Evolutionary conservation across 306 rosid genomes (phyloP), one percentile per base, ranked within the genome.

Genomic region (Astragalus membranaceus): DNA sequence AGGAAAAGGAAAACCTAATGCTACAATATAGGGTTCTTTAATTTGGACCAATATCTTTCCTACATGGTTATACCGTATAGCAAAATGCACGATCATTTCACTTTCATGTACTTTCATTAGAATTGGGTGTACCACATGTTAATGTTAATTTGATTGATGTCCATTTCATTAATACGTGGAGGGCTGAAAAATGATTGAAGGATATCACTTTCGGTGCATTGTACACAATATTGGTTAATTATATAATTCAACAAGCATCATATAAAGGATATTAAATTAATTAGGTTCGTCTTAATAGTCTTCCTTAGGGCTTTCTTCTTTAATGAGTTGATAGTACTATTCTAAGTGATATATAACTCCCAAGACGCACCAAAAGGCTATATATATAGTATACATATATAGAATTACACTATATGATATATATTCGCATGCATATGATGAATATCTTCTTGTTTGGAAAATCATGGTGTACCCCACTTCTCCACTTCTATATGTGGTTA

Each of bases 401-500:
- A 15, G 70, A 78, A 68, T 57, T 78, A 63, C 69, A 11, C 35
- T 54, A 33, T 54, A 33, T 14, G 41, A 15, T 68, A 63, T 37
- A 15, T 68, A 63, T 37, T 78, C 32, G 35, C 26, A 52, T 64
- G 30, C 30, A 63, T 70, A 60, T 53, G 69, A 79, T 41, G 69
- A 50, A 79, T 46, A 36, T 61, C 33, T 67, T 49, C 10, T 41
- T 33, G 74, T 82, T 77, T 78, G 79, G 74, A 79, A 77, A 82
- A 64, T 61, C 50, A 82, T 73, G 71, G 47, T 54, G 53, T 10
- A 73, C 78, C 87, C 89, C 79, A 77, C 79, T 49, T 57, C 37
- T 72, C 71, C 15, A 78, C 88, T 75, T 74, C 79, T 55, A 64
- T 73, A 76, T 69, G 60, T 59, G 70, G 75, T 51, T 64, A 47